Evolutionary conservation across 2,329 filamentous ascomycete species (phyloP).

Genomic region (Epichloe baconii): DNA sequence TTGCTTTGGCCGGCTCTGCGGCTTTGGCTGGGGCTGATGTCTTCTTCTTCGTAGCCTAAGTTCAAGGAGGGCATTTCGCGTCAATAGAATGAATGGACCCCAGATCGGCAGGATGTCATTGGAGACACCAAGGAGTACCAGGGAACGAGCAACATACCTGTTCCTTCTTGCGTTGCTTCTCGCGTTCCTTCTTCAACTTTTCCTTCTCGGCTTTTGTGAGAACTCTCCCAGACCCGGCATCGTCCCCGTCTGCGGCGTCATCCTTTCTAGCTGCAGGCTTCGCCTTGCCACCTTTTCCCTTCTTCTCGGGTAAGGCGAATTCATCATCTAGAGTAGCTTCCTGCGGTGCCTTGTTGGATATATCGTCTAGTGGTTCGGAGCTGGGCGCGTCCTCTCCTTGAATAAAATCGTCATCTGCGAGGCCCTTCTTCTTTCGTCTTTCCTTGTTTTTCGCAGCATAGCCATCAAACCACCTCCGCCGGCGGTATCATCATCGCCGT

Average conservation of each 20-base stretch:
- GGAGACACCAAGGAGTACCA: not conserved
- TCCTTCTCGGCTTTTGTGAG: slow-evolving; percentile 99
- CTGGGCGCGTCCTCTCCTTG: slow-evolving; percentile 46
- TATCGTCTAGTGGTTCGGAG: slow-evolving; percentile 21
- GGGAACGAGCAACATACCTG: slow-evolving; percentile 43
- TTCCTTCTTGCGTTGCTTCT: slow-evolving; percentile 98
- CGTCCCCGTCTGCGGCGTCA: slow-evolving; percentile 38
- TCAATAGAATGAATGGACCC: not conserved
- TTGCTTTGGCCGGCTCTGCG: slow-evolving; percentile 16
- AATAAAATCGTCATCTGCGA: slow-evolving; percentile 53
- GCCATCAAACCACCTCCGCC: slow-evolving; percentile 63
- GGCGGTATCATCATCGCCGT: slow-evolving; percentile 38
- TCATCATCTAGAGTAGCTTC: slow-evolving; percentile 79
- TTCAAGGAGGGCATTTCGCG: not conserved
- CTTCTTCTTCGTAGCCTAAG: slow-evolving; percentile 73
- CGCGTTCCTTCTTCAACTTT: slow-evolving; percentile 91
- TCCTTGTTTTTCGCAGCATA: slow-evolving; percentile 65
- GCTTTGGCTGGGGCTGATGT: slow-evolving; percentile 23
- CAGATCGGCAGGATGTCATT: not conserved
- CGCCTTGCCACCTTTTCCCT: slow-evolving; percentile 46
- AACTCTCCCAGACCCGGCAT: slow-evolving; percentile 49
- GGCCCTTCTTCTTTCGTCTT: slow-evolving; percentile 84
- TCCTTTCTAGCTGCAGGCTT: slow-evolving; percentile 29
- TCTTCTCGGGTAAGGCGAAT: slow-evolving; percentile 71
- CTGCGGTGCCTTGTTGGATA: slow-evolving; percentile 53